Evolutionary conservation across 768 basidiomycete species (phyloP).

Genomic region (Inosperma sp.): DNA sequence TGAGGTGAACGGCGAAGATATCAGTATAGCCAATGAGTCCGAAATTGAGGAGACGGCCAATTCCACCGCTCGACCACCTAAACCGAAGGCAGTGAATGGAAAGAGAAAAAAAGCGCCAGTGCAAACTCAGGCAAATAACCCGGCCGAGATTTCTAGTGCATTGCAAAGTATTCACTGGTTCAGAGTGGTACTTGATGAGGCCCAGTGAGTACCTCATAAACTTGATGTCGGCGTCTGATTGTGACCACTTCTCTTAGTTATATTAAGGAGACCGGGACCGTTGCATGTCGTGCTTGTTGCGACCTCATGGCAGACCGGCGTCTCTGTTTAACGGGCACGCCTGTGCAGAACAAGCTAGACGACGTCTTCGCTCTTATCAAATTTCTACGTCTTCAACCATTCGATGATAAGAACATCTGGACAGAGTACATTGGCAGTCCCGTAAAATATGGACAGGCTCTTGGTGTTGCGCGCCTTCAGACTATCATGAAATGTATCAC

Average conservation of each 20-base stretch:
- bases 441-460: constrained; percentile 84
- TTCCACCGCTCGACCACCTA: constrained; percentile 52
- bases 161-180: constrained; percentile 97
- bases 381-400: constrained; percentile 86
- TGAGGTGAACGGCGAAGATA: constrained; percentile 68
- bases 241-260: constrained; percentile 48
- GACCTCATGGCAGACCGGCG: constrained; percentile 92
- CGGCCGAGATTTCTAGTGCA: constrained; percentile 60
- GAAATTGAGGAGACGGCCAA: constrained; percentile 70
- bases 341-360: constrained; percentile 98
- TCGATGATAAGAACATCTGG: constrained; percentile 92
- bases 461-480: constrained; percentile 91
- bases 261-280: constrained; percentile 94
- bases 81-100: constrained; percentile 61
- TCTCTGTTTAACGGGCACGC: constrained; percentile 94
- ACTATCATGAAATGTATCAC: constrained; percentile 97
- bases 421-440: constrained; percentile 89
- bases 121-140: constrained; percentile 27
- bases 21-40: constrained; percentile 39
- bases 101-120: constrained; percentile 58
- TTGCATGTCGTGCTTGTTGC: constrained; percentile 92
- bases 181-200: constrained; percentile 88
- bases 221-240: constrained; percentile 6
- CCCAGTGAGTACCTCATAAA: constrained; percentile 65
- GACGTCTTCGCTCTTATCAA: constrained; percentile 97